A percentile compares a stretch with the other conserved stretches of the same genome.
These are phyloP conservation scores for Batkoa obscura DNA, from an alignment of 371 early-diverging fungal genomes.

Conservation along the genomic window DNA sequence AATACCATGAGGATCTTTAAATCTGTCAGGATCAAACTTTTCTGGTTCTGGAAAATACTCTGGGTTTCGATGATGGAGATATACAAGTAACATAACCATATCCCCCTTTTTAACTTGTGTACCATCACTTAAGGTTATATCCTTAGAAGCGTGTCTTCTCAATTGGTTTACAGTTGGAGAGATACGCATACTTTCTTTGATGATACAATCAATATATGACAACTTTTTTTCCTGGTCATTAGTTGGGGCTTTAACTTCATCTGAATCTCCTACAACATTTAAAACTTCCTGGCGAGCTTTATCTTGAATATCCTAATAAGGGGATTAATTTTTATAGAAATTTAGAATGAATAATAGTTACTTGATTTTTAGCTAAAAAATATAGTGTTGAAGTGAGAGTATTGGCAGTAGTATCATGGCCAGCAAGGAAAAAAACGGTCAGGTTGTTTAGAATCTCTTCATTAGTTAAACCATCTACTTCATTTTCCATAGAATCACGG, in stretches of 20 bases:
- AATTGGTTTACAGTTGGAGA: neutral
- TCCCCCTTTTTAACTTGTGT: neutral
- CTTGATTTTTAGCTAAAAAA: constrained; percentile 12
- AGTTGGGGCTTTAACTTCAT: neutral
- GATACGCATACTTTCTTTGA: constrained; percentile 1
- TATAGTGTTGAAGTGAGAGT: constrained; percentile 18
- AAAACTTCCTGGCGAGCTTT: neutral
- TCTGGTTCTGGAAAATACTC: constrained; percentile 18
- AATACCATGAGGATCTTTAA: constrained; percentile 9
- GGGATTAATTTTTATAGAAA: neutral
- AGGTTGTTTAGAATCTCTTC: constrained; percentile 11
- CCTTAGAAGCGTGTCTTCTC: neutral
- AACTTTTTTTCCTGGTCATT: neutral
- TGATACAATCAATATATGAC: neutral
- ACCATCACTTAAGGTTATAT: neutral
- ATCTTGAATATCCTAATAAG: neutral
- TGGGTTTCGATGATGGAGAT: constrained; percentile 10
- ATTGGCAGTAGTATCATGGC: constrained; percentile 23
- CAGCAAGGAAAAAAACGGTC: constrained; percentile 20
- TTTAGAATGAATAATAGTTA: neutral
- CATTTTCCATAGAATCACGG: neutral
- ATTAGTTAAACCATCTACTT: constrained; percentile 4
- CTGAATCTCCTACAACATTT: neutral
- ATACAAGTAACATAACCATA: neutral
- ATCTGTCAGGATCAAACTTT: constrained; percentile 25